A percentile compares a stretch with the other conserved stretches of the same genome.
Evolutionary conservation across 1,139 yeast genomes (phyloP).

Genomic region (Candida pseudocylindracea): DNA sequence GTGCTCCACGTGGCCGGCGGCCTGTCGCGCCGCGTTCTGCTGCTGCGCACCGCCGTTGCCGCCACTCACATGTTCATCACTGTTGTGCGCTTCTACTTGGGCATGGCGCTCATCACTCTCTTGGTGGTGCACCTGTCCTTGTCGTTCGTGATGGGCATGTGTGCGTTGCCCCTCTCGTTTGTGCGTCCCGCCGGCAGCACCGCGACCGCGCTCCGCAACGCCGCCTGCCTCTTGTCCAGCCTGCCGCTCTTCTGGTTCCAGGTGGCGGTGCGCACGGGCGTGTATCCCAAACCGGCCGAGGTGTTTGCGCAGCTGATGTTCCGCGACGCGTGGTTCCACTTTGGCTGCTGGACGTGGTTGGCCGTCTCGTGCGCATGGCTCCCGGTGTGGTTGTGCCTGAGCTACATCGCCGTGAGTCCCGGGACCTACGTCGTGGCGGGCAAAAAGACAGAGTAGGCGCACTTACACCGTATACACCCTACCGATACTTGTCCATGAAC

Average conservation of each 20-base stretch:
- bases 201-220: too few species aligned
- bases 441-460: neutral
- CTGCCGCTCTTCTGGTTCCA: constrained; percentile 21
- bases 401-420: constrained; percentile 14
- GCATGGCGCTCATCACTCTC: constrained; percentile 50
- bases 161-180: constrained; percentile 52
- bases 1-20: too few species aligned
- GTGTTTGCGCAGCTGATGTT: constrained; percentile 23
- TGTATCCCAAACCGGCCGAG: constrained; percentile 12
- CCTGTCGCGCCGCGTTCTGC: too few species aligned
- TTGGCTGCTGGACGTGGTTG: constrained; percentile 80
- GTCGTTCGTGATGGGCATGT: constrained; percentile 45
- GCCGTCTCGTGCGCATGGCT: constrained; percentile 58
- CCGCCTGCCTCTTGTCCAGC: too few species aligned
- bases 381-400: constrained; percentile 42
- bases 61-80: too few species aligned
- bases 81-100: constrained; percentile 22
- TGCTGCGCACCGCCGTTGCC: too few species aligned
- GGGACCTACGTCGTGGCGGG: constrained; percentile 1
- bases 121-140: constrained; percentile 72
- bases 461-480: neutral
- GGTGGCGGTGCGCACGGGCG: constrained; percentile 15
- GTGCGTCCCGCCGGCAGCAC: constrained; percentile 6
- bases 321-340: constrained; percentile 30
- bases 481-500: constrained; percentile 35